Evolutionary conservation across 768 basidiomycete genomes (phyloP).

Genomic region (Suillus paluster): DNA sequence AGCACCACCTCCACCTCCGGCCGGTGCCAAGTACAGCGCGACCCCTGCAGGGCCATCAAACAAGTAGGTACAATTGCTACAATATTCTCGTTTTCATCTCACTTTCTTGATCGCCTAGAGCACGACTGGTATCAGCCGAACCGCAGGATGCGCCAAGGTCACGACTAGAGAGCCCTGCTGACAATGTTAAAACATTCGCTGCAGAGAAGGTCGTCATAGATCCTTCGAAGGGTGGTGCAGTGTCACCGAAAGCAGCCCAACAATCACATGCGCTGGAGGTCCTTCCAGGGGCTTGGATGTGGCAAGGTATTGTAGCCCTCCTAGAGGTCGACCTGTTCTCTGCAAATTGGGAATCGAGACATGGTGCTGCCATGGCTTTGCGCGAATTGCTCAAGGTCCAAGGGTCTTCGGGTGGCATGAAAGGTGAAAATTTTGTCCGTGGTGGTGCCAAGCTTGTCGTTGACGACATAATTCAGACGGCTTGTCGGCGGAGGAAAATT

Average conservation of each 20-base stretch:
- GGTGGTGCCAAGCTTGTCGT: background rate
- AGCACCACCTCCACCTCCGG: constrained; percentile 61
- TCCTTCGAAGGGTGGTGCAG: constrained; percentile 83
- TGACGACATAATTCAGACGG: constrained; percentile 46
- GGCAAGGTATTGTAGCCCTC: constrained; percentile 81
- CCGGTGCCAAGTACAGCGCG: constrained; percentile 65
- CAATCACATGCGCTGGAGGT: constrained; percentile 81
- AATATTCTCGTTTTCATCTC: constrained; percentile 1
- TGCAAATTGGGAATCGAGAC: constrained; percentile 90
- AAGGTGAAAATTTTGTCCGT: constrained; percentile 47
- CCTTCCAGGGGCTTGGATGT: constrained; percentile 76
- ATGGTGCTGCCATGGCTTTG: constrained; percentile 91
- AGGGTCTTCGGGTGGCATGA: constrained; percentile 82
- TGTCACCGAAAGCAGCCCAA: constrained; percentile 77
- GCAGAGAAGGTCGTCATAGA: constrained; percentile 76
- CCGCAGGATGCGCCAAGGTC: constrained; percentile 54
- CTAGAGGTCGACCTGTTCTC: constrained; percentile 86
- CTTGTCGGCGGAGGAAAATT: constrained; percentile 59
- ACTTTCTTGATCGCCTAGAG: constrained; percentile 46
- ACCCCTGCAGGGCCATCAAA: constrained; percentile 61
- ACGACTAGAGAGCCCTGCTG: constrained; percentile 61
- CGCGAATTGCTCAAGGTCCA: constrained; percentile 87
- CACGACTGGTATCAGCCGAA: constrained; percentile 72
- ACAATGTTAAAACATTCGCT: constrained; percentile 40
- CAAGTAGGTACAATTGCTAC: constrained; percentile 46